A percentile compares a stretch with the other conserved stretches of the same genome.
phyloP scores from a whole-genome alignment of 2,329 filamentous ascomycete genomes.

The Calonectria fujianensis region DNA sequence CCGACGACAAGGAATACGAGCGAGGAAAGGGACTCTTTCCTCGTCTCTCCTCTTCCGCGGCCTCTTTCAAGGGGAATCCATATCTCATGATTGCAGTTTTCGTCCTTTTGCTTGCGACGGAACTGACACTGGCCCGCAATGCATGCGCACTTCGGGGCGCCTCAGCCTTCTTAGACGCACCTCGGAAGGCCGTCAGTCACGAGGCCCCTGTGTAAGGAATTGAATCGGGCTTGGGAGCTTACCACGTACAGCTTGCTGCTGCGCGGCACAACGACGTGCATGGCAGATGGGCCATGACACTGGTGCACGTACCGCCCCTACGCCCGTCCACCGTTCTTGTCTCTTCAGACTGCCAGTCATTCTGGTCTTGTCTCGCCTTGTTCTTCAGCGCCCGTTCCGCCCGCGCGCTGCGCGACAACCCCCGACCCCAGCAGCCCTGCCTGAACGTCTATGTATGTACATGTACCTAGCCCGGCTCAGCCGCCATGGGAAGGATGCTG shows the following conservation, averaged over 20 bases:
- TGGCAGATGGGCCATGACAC: constrained; percentile 34
- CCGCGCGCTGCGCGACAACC: constrained; percentile 23
- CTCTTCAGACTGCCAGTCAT: constrained; percentile 12
- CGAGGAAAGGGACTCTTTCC: constrained; percentile 21
- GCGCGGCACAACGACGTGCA: constrained; percentile 26
- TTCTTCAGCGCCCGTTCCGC: constrained; percentile 22
- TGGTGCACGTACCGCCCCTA: constrained; percentile 28
- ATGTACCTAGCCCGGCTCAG: constrained; percentile 25
- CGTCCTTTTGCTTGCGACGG: constrained; percentile 18
- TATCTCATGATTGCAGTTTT: constrained; percentile 25
- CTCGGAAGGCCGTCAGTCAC: constrained; percentile 40
- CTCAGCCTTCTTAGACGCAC: constrained; percentile 21
- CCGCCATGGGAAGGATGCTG: constrained; percentile 19
- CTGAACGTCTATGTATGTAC: neutral
- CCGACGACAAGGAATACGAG: constrained; percentile 7
- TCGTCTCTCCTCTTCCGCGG: constrained; percentile 14
- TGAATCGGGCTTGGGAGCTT: constrained; percentile 24
- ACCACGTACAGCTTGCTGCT: constrained; percentile 26
- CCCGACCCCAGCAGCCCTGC: constrained; percentile 25
- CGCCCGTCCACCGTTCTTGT: constrained; percentile 22
- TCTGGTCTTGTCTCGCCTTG: constrained; percentile 21
- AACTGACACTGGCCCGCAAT: constrained; percentile 17
- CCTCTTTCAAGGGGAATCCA: constrained; percentile 10
- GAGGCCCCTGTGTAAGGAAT: constrained; percentile 28
- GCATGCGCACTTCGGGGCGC: constrained; percentile 8